phyloP scores from a whole-genome alignment of 345 rosid species.

The Gossypium raimondii region DNA sequence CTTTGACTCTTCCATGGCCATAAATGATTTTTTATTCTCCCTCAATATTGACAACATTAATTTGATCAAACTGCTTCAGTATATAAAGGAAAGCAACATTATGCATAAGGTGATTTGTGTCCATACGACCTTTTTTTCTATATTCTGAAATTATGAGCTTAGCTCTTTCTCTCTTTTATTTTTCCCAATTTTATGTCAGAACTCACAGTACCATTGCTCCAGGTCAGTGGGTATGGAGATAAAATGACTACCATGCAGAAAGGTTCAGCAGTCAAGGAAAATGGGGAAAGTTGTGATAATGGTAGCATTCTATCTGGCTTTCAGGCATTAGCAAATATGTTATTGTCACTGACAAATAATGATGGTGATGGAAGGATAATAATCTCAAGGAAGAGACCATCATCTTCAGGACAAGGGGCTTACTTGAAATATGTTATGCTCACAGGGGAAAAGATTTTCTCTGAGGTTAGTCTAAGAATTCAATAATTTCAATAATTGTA shows the following conservation, averaged over 20 bases:
- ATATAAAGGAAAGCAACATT: constrained; percentile 77
- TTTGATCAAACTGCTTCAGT: constrained; percentile 67
- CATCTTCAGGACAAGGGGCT: constrained; percentile 49
- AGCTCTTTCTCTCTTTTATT: constrained; percentile 15
- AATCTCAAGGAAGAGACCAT: constrained; percentile 53
- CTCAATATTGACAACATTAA: constrained; percentile 85
- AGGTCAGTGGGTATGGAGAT: constrained; percentile 83
- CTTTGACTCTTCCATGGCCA: constrained; percentile 58
- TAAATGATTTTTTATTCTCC: constrained; percentile 78
- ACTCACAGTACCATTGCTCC: constrained; percentile 11
- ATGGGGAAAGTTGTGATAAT: constrained; percentile 35
- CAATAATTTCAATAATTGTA: not conserved
- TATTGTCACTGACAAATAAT: constrained; percentile 65
- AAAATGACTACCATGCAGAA: constrained; percentile 44
- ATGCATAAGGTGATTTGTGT: constrained; percentile 66
- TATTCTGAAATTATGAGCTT: not conserved
- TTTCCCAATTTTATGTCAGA: constrained; percentile 6
- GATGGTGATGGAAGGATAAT: constrained; percentile 86
- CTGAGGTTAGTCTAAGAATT: constrained; percentile 56
- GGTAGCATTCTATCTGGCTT: constrained; percentile 66
- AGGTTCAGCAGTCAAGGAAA: constrained; percentile 29
- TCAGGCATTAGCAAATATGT: constrained; percentile 59
- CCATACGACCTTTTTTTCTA: constrained; percentile 7
- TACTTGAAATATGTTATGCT: constrained; percentile 84
- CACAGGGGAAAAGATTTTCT: constrained; percentile 78